These are phyloP conservation scores for Eucalyptus erythrocorys DNA, from an alignment of 345 rosid species.

Conservation along the genomic window DNA sequence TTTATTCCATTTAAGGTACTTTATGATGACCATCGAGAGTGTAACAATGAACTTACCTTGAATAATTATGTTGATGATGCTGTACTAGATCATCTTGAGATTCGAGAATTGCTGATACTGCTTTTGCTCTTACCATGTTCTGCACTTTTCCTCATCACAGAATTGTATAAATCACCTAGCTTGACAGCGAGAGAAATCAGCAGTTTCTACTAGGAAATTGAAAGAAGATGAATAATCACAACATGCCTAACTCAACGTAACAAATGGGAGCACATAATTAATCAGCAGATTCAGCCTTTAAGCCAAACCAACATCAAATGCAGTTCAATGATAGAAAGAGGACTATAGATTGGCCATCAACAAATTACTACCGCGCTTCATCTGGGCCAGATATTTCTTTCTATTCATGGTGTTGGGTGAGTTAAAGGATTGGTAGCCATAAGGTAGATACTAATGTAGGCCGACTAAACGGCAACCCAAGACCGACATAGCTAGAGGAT, in stretches of 20 bases:
- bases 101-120: conserved; percentile 34
- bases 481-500: too few species aligned
- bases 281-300: background rate
- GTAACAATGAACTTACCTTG: too few species aligned
- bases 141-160: conserved; percentile 44
- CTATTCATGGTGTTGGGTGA: background rate
- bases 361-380: background rate
- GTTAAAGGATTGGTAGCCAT: background rate
- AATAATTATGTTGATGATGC: too few species aligned
- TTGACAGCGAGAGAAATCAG: conserved; percentile 42
- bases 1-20: too few species aligned
- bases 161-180: conserved; percentile 39
- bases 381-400: background rate
- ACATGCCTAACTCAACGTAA: background rate
- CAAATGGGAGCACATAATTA: background rate
- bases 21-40: too few species aligned
- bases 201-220: conserved; percentile 29
- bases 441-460: background rate
- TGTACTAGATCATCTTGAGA: too few species aligned
- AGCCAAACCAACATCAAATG: background rate
- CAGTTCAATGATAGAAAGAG: background rate
- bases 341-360: background rate
- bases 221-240: background rate
- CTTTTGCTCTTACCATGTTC: conserved; percentile 32
- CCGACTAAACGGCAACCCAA: too few species aligned